Conservation (phyloP, 2,329 filamentous ascomycete genomes). For the Stemphylium vesicarium region DNA sequence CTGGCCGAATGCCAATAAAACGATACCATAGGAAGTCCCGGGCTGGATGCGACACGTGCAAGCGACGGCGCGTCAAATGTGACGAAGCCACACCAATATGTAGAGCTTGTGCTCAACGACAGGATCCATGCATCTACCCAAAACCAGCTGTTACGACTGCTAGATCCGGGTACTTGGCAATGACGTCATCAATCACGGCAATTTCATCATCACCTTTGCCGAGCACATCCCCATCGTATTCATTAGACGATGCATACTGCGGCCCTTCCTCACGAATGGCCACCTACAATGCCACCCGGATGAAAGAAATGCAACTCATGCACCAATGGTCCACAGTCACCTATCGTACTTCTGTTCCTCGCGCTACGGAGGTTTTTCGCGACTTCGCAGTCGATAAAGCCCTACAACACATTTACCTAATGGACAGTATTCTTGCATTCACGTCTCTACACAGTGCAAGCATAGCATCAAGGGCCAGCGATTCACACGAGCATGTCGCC, state of each 20-base stretch:
- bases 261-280: not conserved
- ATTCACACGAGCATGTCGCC: not conserved
- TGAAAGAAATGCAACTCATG: not conserved
- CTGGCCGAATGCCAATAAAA: not conserved
- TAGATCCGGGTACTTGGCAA: not conserved
- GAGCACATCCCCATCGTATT: not conserved
- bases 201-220: not conserved
- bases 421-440: not conserved
- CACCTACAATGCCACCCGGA: not conserved
- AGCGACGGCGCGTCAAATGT: conserved; percentile 1
- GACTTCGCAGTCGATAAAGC: not conserved
- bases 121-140: not conserved
- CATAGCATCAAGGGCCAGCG: not conserved
- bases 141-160: not conserved
- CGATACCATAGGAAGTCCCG: not conserved
- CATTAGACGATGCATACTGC: not conserved
- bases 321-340: not conserved
- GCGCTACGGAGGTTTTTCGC: not conserved
- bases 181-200: not conserved
- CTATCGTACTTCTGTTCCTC: not conserved
- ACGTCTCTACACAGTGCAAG: not conserved
- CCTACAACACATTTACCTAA: not conserved
- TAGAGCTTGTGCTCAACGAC: not conserved
- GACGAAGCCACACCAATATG: not conserved
- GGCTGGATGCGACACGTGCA: conserved; percentile 2